phyloP scores from a whole-genome alignment of 2,329 filamentous ascomycete species.

The Pseudogymnoascus sp. region DNA sequence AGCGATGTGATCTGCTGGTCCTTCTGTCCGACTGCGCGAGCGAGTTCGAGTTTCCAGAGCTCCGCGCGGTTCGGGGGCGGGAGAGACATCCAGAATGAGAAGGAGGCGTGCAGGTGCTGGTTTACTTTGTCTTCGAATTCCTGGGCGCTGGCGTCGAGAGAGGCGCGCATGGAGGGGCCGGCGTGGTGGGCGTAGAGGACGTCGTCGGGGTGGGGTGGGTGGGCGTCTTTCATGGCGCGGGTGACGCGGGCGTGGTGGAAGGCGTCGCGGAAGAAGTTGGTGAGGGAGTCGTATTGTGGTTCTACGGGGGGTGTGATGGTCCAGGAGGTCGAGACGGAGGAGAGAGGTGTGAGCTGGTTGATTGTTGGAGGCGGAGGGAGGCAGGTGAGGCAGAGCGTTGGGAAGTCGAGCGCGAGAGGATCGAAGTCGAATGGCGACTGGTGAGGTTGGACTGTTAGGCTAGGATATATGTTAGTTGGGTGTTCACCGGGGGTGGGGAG shows the following conservation, averaged over 20 bases:
- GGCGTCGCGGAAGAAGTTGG: constrained; percentile 56
- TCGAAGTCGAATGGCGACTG: constrained; percentile 70
- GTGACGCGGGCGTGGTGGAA: constrained; percentile 57
- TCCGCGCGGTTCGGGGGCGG: constrained; percentile 46
- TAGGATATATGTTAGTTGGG: constrained; percentile 23
- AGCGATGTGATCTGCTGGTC: constrained; percentile 42
- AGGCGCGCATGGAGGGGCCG: constrained; percentile 25
- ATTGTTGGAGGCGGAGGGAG: constrained; percentile 74
- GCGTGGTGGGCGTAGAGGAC: constrained; percentile 19
- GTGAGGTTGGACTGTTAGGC: constrained; percentile 46
- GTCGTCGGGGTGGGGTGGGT: constrained; percentile 33
- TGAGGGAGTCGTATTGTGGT: constrained; percentile 65
- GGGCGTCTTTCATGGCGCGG: constrained; percentile 42
- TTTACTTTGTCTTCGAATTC: constrained; percentile 59
- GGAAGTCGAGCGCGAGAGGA: constrained; percentile 76
- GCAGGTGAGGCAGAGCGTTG: constrained; percentile 72
- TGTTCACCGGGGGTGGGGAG: not conserved
- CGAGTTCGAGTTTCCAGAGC: constrained; percentile 54
- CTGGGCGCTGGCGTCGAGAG: constrained; percentile 29
- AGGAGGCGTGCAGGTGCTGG: constrained; percentile 70
- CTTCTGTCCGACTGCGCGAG: constrained; percentile 50
- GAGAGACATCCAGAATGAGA: constrained; percentile 65
- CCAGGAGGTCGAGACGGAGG: constrained; percentile 68
- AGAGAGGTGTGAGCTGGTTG: constrained; percentile 67
- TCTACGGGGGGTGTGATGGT: constrained; percentile 67